Evolutionary conservation across 352 stramenopile species (phyloP), one percentile per base, ranked within the genome.

Genomic region (Aphanomyces cochlioides): DNA sequence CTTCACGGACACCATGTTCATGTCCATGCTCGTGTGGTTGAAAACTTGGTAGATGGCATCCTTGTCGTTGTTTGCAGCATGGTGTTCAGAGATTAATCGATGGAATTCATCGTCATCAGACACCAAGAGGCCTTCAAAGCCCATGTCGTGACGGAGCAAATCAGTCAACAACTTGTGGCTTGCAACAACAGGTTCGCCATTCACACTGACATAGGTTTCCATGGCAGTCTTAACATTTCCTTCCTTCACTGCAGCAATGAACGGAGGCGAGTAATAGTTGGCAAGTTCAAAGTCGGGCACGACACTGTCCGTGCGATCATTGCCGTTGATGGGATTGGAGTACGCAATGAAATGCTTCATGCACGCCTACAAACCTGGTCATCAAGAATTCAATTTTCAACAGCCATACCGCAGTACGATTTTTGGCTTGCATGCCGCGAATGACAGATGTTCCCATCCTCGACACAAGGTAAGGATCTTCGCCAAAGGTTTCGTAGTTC

Each of bases 401-500:
- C 1, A 34, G 6, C 10, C 56, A 37, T 8, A 64, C 56, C 8
- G 90, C 85, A 3, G 79, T 84, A 3, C 78, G 72, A 45, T 76
- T 77, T 45, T 78, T 81, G 57, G 74, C 79, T 73, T 98, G 91
- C 39, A 98, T 81, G 4, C 92, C 92, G 5, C 81, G 73, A 34
- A 97, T 74, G 56, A 96, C 84, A 3, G 80, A 79, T 40, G 81
- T 74, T 1, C 81, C 90, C 83, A 98, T 93, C 48, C 85, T 73
- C 0, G 87, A 85, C 2, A 90, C 89, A 5, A 97, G 38, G 37
- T 90, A 71, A 6, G 90, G 88, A 64, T 98, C 90, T 84, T 98
- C 90, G 6, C 95, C 92, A 78, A 98, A 98, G 10, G 92, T 98
- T 75, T 98, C 95, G 66, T 88, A 98, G 3, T 93, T 92, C 56